phyloP scores from a whole-genome alignment of 805 yeast species.

The Trichomonascus vanleenenianus region DNA sequence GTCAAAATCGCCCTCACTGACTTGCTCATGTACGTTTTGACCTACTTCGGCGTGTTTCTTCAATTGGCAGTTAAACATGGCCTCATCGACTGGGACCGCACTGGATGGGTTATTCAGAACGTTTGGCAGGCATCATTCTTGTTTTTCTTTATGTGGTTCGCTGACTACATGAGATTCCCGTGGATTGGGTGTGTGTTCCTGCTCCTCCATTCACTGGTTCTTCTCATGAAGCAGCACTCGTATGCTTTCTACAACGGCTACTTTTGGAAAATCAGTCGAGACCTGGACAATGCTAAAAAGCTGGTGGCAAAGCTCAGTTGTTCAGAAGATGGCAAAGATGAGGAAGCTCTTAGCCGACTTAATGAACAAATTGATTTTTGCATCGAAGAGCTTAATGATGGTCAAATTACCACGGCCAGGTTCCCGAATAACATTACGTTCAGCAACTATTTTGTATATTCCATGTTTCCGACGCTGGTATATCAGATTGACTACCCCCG shows the following conservation, averaged over 20 bases:
- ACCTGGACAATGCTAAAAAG: constrained; percentile 12
- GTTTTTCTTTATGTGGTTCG: constrained; percentile 44
- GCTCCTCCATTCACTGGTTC: constrained; percentile 74
- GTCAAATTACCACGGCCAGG: constrained; percentile 38
- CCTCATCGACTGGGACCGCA: constrained; percentile 47
- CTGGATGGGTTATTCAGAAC: constrained; percentile 60
- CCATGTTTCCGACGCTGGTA: constrained; percentile 82
- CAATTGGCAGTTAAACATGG: constrained; percentile 47
- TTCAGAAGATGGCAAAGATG: constrained; percentile 16
- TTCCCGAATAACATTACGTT: constrained; percentile 73
- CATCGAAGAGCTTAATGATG: constrained; percentile 53
- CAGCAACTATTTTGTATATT: constrained; percentile 60
- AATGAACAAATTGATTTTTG: constrained; percentile 56
- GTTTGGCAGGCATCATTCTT: constrained; percentile 49
- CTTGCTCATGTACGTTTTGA: constrained; percentile 59
- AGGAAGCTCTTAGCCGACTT: constrained; percentile 30
- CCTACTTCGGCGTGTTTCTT: constrained; percentile 51
- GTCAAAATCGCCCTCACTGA: constrained; percentile 68
- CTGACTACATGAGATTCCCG: constrained; percentile 53
- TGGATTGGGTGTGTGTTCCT: constrained; percentile 91
- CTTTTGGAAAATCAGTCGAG: constrained; percentile 35
- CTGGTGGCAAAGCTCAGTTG: constrained; percentile 7
- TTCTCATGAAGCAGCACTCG: constrained; percentile 93
- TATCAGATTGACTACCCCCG: constrained; percentile 73
- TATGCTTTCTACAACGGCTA: constrained; percentile 90